Conservation (phyloP, 2,329 filamentous ascomycete species). For the Epicoccum sorghinum region DNA sequence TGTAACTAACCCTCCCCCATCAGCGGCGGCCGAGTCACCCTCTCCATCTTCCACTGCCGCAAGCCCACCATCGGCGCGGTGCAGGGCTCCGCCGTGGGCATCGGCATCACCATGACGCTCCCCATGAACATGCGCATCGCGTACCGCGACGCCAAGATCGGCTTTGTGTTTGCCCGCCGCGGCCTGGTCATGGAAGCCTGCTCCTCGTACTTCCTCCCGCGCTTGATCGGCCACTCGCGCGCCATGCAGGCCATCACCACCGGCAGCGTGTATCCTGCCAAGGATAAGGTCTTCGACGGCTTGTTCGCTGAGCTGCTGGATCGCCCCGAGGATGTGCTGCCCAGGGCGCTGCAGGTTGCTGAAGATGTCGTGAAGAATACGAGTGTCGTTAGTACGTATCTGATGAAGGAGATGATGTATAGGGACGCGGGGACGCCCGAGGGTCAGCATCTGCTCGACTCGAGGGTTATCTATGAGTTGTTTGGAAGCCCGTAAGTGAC, state of each 20-base stretch:
- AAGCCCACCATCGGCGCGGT: constrained; percentile 64
- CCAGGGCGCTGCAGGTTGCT: constrained; percentile 69
- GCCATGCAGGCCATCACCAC: constrained; percentile 72
- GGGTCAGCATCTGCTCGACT: constrained; percentile 73
- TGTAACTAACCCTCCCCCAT: neutral
- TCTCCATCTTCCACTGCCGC: constrained; percentile 63
- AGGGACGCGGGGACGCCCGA: constrained; percentile 65
- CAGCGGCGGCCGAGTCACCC: constrained; percentile 53
- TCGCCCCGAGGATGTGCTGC: constrained; percentile 64
- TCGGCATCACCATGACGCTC: constrained; percentile 65
- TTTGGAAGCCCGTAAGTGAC: constrained; percentile 54
- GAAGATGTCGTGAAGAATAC: constrained; percentile 70
- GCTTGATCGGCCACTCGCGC: constrained; percentile 68
- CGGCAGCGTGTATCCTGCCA: constrained; percentile 62
- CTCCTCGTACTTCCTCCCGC: constrained; percentile 73
- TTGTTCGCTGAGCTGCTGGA: constrained; percentile 72
- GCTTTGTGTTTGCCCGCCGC: constrained; percentile 74
- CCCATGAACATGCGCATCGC: constrained; percentile 62
- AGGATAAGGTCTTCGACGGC: constrained; percentile 59
- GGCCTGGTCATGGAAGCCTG: constrained; percentile 76
- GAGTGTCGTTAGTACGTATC: constrained; percentile 65
- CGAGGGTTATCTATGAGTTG: constrained; percentile 65
- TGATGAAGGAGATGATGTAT: constrained; percentile 77
- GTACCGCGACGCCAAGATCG: constrained; percentile 67
- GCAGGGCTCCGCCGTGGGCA: constrained; percentile 62